Conservation (phyloP, 1,284 basidiomycete species). For the Ceratobasidium theobromae region DNA sequence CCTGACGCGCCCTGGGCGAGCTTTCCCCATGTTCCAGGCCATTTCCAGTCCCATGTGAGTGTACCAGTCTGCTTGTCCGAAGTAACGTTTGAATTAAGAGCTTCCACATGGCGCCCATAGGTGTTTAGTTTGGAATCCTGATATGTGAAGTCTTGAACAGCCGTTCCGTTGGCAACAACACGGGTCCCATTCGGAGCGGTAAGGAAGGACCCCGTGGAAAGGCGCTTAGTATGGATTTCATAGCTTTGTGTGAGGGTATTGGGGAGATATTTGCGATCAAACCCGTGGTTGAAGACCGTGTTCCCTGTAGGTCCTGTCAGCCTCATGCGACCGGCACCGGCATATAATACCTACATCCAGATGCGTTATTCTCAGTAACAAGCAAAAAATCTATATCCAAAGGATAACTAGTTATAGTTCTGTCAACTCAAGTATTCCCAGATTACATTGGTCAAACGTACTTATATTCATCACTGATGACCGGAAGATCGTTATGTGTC, state of each 20-base stretch:
- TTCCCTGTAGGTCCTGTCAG: constrained; percentile 20
- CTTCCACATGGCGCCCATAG: constrained; percentile 60
- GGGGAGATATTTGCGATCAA: constrained; percentile 58
- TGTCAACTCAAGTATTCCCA: not conserved
- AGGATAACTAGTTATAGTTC: constrained; percentile 44
- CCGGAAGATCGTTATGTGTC: constrained; percentile 58
- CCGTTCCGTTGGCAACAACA: constrained; percentile 50
- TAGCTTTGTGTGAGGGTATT: constrained; percentile 60
- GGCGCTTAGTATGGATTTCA: constrained; percentile 58
- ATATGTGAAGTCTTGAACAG: constrained; percentile 66
- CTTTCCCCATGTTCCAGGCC: constrained; percentile 18
- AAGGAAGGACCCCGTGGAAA: constrained; percentile 22
- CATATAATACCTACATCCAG: constrained; percentile 50
- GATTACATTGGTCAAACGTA: constrained; percentile 42
- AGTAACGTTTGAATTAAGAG: constrained; percentile 61
- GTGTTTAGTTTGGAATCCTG: constrained; percentile 61
- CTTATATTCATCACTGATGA: constrained; percentile 60
- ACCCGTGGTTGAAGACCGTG: constrained; percentile 65
- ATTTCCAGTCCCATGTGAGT: constrained; percentile 45
- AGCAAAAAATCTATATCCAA: constrained; percentile 60
- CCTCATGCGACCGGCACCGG: not conserved
- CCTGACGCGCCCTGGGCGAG: constrained; percentile 20
- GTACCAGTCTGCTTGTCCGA: constrained; percentile 60
- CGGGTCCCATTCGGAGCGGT: constrained; percentile 31
- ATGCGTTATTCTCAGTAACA: constrained; percentile 48